Evolutionary conservation across 306 rosid genomes (phyloP).

Genomic region (Lathyrus tuberosus): DNA sequence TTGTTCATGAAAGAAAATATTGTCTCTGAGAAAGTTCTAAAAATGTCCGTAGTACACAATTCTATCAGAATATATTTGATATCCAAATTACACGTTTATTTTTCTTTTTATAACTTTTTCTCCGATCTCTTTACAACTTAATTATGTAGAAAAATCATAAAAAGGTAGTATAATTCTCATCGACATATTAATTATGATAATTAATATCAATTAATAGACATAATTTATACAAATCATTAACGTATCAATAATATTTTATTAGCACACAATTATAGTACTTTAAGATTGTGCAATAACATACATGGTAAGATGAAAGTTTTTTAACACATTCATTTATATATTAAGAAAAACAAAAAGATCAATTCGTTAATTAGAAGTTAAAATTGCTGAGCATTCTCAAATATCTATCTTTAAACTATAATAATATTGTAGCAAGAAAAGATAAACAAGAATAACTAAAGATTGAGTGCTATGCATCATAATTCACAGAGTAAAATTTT

Average conservation of each 20-base stretch:
- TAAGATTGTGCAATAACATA: conserved; percentile 4
- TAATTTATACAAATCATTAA: not conserved
- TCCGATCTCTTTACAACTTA: no score
- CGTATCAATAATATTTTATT: not conserved
- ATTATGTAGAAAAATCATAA: no score
- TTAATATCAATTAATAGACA: not conserved
- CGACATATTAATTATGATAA: not conserved
- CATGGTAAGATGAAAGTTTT: not conserved
- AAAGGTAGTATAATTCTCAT: no score
- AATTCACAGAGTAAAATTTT: conserved; percentile 33
- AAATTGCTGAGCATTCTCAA: not conserved
- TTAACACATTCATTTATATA: not conserved
- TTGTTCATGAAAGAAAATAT: no score
- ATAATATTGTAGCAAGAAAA: not conserved
- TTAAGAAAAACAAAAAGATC: no score
- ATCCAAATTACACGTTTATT: no score
- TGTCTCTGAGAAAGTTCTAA: no score
- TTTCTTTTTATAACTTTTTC: no score
- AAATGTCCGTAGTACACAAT: no score
- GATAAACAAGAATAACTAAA: conserved; percentile 9
- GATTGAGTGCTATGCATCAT: conserved; percentile 25
- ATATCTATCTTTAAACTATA: not conserved
- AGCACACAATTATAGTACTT: not conserved
- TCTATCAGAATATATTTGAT: no score
- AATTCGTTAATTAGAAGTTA: not conserved